Evolutionary conservation across 2,329 filamentous ascomycete species (phyloP).

Genomic region (Fusarium nurragi): DNA sequence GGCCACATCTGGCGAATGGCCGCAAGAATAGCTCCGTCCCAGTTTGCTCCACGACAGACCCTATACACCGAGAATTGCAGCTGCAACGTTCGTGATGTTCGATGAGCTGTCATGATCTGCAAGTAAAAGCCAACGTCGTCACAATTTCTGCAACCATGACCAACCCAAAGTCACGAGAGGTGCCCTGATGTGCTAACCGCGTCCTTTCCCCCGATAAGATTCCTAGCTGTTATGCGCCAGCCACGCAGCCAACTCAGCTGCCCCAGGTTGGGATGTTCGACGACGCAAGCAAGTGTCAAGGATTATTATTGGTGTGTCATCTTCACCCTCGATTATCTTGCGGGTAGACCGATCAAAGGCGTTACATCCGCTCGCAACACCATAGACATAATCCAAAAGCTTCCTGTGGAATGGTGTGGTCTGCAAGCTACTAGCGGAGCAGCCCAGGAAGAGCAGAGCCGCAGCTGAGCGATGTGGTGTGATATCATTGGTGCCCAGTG

Average conservation of each 20-base stretch:
- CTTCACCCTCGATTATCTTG: constrained; percentile 2
- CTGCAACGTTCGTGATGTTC: constrained; percentile 35
- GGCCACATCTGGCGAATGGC: constrained; percentile 22
- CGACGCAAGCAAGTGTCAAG: constrained; percentile 21
- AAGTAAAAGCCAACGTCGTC: constrained; percentile 16
- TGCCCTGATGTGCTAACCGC: constrained; percentile 11
- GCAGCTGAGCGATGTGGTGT: constrained; percentile 43
- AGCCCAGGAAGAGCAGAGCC: constrained; percentile 32
- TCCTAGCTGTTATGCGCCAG: constrained; percentile 18
- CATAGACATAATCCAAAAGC: constrained; percentile 17
- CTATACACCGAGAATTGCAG: constrained; percentile 25
- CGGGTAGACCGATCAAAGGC: constrained; percentile 19
- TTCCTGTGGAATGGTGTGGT: constrained; percentile 37
- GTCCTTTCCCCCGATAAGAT: constrained; percentile 29
- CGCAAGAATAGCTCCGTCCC: constrained; percentile 7
- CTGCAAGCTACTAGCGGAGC: constrained; percentile 11
- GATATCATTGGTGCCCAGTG: constrained; percentile 40
- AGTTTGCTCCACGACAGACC: constrained; percentile 19
- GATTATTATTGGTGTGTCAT: constrained; percentile 38
- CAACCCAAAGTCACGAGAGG: constrained; percentile 28
- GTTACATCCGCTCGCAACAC: constrained; percentile 15
- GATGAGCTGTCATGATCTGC: constrained; percentile 41
- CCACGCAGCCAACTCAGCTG: constrained; percentile 36
- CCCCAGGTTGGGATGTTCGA: constrained; percentile 23
- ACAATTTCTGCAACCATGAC: constrained; percentile 20